Evolutionary conservation across 306 rosid genomes (phyloP).

Genomic region (Pterocarpus macrocarpus): DNA sequence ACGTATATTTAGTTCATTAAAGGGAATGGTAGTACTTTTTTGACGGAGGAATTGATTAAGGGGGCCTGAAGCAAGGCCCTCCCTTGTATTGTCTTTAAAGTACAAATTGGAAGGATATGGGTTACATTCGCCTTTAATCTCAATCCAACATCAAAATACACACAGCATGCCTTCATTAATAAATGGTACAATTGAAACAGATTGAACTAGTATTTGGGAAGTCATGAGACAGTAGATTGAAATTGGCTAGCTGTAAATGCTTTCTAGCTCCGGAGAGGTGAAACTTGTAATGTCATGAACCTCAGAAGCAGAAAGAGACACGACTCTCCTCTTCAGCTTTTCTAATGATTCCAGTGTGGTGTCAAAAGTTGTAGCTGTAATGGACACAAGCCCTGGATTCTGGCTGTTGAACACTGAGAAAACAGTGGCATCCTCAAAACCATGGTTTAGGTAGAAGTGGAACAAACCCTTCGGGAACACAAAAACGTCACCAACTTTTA

Average conservation of each 20-base stretch:
- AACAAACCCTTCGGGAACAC: conserved; percentile 84
- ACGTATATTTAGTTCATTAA: background rate
- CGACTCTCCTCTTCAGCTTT: conserved; percentile 46
- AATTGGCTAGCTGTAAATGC: conserved; percentile 43
- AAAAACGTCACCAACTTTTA: conserved; percentile 72
- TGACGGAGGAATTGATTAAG: too few relatives aligned
- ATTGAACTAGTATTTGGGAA: conserved; percentile 8
- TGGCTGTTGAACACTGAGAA: conserved; percentile 79
- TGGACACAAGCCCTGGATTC: conserved; percentile 69
- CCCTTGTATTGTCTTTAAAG: background rate
- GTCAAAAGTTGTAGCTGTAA: conserved; percentile 48
- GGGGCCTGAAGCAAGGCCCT: background rate
- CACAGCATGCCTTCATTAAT: background rate
- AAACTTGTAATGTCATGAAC: conserved; percentile 20
- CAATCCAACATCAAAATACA: conserved; percentile 5
- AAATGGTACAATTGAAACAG: background rate
- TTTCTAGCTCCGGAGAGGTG: conserved; percentile 38
- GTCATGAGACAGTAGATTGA: conserved; percentile 15
- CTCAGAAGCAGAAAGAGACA: conserved; percentile 54
- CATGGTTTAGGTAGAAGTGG: conserved; percentile 67
- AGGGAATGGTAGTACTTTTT: background rate
- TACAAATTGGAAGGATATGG: background rate
- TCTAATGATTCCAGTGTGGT: conserved; percentile 50
- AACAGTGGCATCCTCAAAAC: conserved; percentile 56
- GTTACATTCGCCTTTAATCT: background rate